A percentile compares a stretch with the other conserved stretches of the same genome.
Conservation (phyloP, 2,329 filamentous ascomycete species). For the Trichoderma arundinaceum region DNA sequence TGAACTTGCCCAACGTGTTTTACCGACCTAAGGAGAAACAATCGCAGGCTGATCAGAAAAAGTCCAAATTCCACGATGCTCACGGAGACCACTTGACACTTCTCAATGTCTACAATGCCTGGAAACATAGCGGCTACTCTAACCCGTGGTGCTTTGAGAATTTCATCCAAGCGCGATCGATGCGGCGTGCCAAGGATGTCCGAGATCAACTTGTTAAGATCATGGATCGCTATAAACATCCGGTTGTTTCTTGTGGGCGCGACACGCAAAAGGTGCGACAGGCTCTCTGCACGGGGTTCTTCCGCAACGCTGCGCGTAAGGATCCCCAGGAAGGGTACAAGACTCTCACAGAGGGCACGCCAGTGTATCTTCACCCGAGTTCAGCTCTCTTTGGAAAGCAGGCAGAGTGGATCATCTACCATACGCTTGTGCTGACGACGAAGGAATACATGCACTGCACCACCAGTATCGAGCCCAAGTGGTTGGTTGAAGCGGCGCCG, state of each 20-base stretch:
- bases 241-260: constrained; percentile 81
- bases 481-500: constrained; percentile 93
- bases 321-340: constrained; percentile 98
- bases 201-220: constrained; percentile 90
- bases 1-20: constrained; percentile 85
- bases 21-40: constrained; percentile 98
- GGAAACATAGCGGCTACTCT: constrained; percentile 83
- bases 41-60: constrained; percentile 94
- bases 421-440: constrained; percentile 87
- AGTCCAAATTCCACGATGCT: constrained; percentile 95
- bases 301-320: constrained; percentile 92
- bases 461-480: constrained; percentile 91
- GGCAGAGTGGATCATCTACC: constrained; percentile 94
- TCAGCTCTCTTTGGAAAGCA: constrained; percentile 94
- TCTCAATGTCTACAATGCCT: constrained; percentile 96
- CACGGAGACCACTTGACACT: constrained; percentile 93
- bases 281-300: constrained; percentile 91
- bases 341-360: constrained; percentile 92
- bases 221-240: constrained; percentile 88
- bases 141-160: constrained; percentile 97
- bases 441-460: constrained; percentile 99
- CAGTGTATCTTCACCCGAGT: constrained; percentile 91
- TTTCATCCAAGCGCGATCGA: constrained; percentile 90
- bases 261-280: constrained; percentile 87
- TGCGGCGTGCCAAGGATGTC: constrained; percentile 89